These are phyloP conservation scores for Globisporangium nunn DNA, from an alignment of 352 stramenopile genomes.

Conservation along the genomic window DNA sequence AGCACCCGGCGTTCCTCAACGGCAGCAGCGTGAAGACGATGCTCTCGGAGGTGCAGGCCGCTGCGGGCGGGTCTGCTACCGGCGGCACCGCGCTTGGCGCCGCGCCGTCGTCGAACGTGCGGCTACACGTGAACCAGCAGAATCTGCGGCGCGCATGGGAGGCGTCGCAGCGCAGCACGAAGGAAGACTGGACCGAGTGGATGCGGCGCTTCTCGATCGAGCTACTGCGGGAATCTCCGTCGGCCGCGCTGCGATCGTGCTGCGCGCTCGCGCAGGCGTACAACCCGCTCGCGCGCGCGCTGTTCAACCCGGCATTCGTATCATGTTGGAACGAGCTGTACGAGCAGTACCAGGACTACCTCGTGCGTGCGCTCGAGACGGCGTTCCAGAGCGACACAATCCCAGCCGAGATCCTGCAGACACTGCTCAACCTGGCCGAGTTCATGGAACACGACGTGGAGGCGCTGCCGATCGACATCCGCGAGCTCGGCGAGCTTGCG, in stretches of 20 bases:
- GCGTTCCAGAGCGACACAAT: slow-evolving; percentile 91
- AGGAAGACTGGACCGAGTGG: slow-evolving; percentile 97
- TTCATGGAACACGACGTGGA: slow-evolving; percentile 99
- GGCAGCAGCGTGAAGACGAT: slow-evolving; percentile 34
- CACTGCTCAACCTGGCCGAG: slow-evolving; percentile 96
- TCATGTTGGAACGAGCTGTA: slow-evolving; percentile 98
- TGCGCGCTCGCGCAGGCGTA: slow-evolving; percentile 94
- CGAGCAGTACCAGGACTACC: slow-evolving; percentile 89
- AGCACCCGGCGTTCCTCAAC: slow-evolving; percentile 42
- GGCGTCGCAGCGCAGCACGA: slow-evolving; percentile 87
- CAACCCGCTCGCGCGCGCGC: slow-evolving; percentile 92
- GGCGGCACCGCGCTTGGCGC: slow-evolving; percentile 22
- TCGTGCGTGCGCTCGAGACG: slow-evolving; percentile 91
- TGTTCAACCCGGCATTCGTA: slow-evolving; percentile 98
- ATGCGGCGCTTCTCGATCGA: slow-evolving; percentile 95
- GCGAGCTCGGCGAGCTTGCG: slow-evolving; percentile 90
- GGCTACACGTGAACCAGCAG: slow-evolving; percentile 89
- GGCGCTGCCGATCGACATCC: slow-evolving; percentile 94
- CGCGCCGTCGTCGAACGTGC: slow-evolving; percentile 40
- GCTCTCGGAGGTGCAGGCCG: slow-evolving; percentile 23
- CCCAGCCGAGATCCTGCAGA: slow-evolving; percentile 95
- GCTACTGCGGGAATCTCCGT: slow-evolving; percentile 95
- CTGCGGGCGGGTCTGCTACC: slow-evolving; percentile 13
- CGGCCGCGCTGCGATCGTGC: slow-evolving; percentile 89
- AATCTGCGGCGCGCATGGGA: slow-evolving; percentile 93